A percentile compares a stretch with the other conserved stretches of the same genome.
Evolutionary conservation across 192 early-diverging fungal genomes (phyloP).

Genomic region (Obelidium mucronatum): DNA sequence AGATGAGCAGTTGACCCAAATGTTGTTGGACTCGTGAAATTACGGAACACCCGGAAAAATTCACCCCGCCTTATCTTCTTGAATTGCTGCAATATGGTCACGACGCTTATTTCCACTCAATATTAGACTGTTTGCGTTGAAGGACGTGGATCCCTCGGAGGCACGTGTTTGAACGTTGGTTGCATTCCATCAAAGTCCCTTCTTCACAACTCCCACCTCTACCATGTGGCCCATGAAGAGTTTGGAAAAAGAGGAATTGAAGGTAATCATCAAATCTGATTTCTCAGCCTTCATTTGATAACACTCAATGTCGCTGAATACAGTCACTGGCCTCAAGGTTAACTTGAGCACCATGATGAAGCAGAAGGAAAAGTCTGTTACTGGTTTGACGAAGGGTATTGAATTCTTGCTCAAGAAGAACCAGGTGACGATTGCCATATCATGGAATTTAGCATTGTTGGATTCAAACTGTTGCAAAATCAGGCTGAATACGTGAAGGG

Average conservation of each 20-base stretch:
- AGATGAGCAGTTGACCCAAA: no score
- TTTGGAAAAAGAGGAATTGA: conserved; percentile 95
- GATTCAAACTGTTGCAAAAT: conserved; percentile 8
- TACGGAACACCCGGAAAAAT: not conserved
- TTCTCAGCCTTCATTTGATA: no score
- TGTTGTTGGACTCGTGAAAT: no score
- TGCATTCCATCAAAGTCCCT: conserved; percentile 99
- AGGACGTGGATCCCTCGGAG: conserved; percentile 93
- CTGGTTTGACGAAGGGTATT: conserved; percentile 88
- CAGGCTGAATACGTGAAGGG: conserved; percentile 91
- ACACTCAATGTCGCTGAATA: no score
- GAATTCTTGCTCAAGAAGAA: conserved; percentile 98
- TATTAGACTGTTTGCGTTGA: conserved; percentile 93
- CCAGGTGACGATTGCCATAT: conserved; percentile 64
- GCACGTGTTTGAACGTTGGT: conserved; percentile 98
- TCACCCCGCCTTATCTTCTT: not conserved
- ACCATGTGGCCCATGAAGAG: conserved; percentile 91
- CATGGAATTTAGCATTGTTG: not conserved
- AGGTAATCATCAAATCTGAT: conserved; percentile 52
- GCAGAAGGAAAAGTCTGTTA: conserved; percentile 89
- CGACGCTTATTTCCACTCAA: not conserved
- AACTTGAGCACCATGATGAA: conserved; percentile 91
- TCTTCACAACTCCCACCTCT: conserved; percentile 98
- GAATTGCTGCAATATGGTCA: not conserved
- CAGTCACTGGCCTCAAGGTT: conserved; percentile 59